Evolutionary conservation across 768 basidiomycete genomes (phyloP), one percentile per base, ranked within the genome.

Genomic region (Leccinum truebloodii): DNA sequence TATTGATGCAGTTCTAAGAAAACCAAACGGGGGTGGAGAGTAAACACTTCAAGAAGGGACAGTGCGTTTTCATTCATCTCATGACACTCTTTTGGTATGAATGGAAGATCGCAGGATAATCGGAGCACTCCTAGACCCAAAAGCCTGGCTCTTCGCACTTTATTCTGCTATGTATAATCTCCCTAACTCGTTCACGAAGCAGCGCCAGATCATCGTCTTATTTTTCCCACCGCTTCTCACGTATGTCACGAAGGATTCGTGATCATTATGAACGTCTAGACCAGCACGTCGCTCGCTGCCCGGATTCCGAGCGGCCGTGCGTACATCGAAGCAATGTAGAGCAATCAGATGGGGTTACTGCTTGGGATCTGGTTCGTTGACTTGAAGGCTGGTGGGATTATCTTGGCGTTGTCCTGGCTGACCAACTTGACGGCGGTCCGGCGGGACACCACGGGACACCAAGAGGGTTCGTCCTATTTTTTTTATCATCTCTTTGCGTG

Each of bases 11-110:
- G 20, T 12, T 22, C 6, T 63, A 86, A 84, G 81, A 78, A 72
- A 90, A 91, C 63, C 89, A 92, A 82, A 88, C 88, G 0, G 91
- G 90, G 32, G 82, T 91, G 10, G 90, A 92, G 73, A 92, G 90
- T 69, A 93, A 92, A 66, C 80, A 80, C 55, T 92, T 89, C 76
- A 92, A 92, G 76, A 83, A 79, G 56, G 87, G 89, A 41, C 90
- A 92, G 89, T 90, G 57, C 63, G 87, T 80, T 10, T 22, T 35
- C 1, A 28, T 20, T 2, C 14, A 14, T n/a, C 32, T 41, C 4
- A 9, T 10, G 12, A 35, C 41, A n/a, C 41, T 12, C 41, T 44
- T 12, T 18, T 41, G 12, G 10, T 1, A 20, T 20, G 60, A 30
- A 64, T 13, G 18, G 3, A 10, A 18, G 3, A 52, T 18, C 10